Conservation (phyloP, 129 eudicot species). For the Tagetes erecta region DNA sequence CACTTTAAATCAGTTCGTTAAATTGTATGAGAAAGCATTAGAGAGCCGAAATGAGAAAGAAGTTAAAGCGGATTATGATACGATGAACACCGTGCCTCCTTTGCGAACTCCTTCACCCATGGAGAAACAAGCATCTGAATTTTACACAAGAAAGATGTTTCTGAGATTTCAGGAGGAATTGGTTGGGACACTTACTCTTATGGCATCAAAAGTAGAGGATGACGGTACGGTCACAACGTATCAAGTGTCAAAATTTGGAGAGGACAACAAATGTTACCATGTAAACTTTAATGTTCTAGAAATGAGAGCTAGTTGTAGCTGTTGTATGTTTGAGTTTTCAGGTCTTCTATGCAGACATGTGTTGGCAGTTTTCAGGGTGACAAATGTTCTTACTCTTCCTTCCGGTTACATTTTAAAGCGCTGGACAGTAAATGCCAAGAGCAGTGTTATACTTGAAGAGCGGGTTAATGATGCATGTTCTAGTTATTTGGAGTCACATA, state of each 20-base stretch:
- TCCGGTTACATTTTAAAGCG: conserved; percentile 48
- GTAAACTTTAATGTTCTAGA: conserved; percentile 52
- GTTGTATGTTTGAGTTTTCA: conserved; percentile 69
- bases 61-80: conserved; percentile 65
- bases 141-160: conserved; percentile 55
- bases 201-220: conserved; percentile 61
- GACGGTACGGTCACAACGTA: conserved; percentile 47
- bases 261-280: conserved; percentile 47
- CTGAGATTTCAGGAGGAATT: conserved; percentile 64
- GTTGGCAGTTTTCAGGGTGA: conserved; percentile 66
- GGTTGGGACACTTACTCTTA: conserved; percentile 59
- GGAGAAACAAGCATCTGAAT: conserved; percentile 69
- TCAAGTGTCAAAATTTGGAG: conserved; percentile 68
- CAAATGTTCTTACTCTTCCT: conserved; percentile 69
- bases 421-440: conserved; percentile 64
- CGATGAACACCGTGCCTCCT: conserved; percentile 50
- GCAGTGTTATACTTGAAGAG: conserved; percentile 55
- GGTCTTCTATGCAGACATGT: conserved; percentile 64
- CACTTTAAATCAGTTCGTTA: conserved; percentile 46
- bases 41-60: conserved; percentile 67
- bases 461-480: conserved; percentile 34
- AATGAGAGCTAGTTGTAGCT: conserved; percentile 62
- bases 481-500: conserved; percentile 49
- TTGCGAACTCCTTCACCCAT: conserved; percentile 67
- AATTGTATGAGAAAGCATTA: conserved; percentile 63